These are phyloP conservation scores for Diaporthe helianthi DNA, from an alignment of 2,329 filamentous ascomycete species.

Conservation along the genomic window DNA sequence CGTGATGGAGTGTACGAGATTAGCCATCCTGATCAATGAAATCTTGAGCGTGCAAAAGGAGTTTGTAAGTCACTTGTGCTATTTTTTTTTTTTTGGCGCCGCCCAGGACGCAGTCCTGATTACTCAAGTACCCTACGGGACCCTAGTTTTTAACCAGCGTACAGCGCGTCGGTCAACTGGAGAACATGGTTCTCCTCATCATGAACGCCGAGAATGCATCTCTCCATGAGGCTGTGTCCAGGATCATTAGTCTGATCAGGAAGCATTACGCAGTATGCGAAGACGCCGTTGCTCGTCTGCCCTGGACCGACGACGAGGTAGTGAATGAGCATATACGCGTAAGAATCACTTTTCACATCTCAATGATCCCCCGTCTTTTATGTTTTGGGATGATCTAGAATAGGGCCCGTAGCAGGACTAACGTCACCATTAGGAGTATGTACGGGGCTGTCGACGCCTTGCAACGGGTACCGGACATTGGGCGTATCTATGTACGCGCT, in stretches of 20 bases:
- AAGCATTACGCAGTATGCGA: not conserved
- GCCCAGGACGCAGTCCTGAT: not conserved
- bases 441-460: not conserved
- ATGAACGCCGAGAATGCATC: not conserved
- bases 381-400: too few relatives aligned
- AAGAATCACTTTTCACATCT: too few relatives aligned
- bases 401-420: too few relatives aligned
- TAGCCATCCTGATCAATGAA: not conserved
- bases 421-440: too few relatives aligned
- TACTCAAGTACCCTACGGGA: too few relatives aligned
- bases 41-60: conserved; percentile 5
- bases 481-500: not conserved
- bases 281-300: conserved; percentile 3
- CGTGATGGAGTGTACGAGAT: conserved; percentile 1
- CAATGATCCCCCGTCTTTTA: too few relatives aligned
- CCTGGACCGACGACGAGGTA: conserved; percentile 1
- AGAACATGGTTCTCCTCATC: conserved; percentile 1
- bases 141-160: not conserved
- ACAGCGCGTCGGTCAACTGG: not conserved
- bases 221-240: not conserved
- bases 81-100: too few relatives aligned
- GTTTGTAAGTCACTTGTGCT: conserved; percentile 3
- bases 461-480: not conserved
- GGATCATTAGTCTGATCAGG: not conserved
- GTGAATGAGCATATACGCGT: not conserved